Conservation (phyloP, 148 eudicot species). For the Talinum fruticosum region DNA sequence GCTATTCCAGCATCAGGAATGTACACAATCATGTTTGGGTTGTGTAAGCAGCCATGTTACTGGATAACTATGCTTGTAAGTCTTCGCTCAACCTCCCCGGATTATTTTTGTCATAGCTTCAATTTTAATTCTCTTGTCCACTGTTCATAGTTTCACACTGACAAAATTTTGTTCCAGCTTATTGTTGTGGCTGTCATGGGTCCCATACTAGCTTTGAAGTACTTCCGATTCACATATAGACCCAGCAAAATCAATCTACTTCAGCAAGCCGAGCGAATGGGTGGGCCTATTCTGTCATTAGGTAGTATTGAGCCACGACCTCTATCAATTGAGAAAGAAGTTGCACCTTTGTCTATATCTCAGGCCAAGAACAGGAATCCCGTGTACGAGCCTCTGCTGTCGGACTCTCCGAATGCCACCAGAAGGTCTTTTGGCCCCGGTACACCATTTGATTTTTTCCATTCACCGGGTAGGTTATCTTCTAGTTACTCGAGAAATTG, state of each 20-base stretch:
- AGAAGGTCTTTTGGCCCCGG: conserved; percentile 65
- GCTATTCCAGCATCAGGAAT: conserved; percentile 79
- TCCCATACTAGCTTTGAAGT: conserved; percentile 81
- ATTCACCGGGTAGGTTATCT: conserved; percentile 66
- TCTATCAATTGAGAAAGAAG: conserved; percentile 60
- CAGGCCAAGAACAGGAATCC: conserved; percentile 64
- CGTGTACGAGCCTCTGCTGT: conserved; percentile 77
- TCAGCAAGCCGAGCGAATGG: conserved; percentile 92
- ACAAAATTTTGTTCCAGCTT: conserved; percentile 52
- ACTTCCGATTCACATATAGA: conserved; percentile 85
- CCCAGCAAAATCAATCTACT: conserved; percentile 90
- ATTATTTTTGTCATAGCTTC: not conserved
- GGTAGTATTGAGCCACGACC: conserved; percentile 73
- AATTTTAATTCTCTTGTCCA: no score
- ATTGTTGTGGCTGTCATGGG: conserved; percentile 90
- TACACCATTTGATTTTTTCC: conserved; percentile 69
- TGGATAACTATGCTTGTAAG: conserved; percentile 94
- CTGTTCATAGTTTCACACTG: conserved; percentile 16
- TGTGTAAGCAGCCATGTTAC: conserved; percentile 82
- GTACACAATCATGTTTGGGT: conserved; percentile 95
- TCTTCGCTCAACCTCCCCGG: conserved; percentile 19
- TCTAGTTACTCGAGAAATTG: conserved; percentile 68
- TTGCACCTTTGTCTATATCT: conserved; percentile 57
- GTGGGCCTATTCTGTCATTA: conserved; percentile 76
- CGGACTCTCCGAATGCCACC: conserved; percentile 65